phyloP scores from a whole-genome alignment of 2,329 filamentous ascomycete genomes.

The Fusarium sp. region DNA sequence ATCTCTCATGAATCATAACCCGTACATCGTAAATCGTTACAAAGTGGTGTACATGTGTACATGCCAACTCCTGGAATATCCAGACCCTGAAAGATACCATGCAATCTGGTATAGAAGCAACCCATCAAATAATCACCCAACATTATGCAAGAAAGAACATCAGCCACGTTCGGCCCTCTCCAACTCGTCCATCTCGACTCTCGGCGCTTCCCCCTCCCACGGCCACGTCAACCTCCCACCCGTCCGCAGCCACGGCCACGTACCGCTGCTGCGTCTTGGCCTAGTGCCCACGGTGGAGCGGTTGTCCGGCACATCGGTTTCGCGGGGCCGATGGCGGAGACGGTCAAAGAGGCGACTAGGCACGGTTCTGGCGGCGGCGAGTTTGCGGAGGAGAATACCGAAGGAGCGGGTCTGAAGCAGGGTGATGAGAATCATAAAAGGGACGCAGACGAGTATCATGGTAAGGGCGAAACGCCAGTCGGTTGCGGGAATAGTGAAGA shows the following conservation, averaged over 20 bases:
- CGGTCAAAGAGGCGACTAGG: slow-evolving; percentile 16
- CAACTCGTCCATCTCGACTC: slow-evolving; percentile 26
- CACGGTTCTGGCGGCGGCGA: slow-evolving; percentile 23
- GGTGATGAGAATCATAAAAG: slow-evolving; percentile 65
- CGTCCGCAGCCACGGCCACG: slow-evolving; percentile 11
- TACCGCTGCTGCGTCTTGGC: slow-evolving; percentile 16
- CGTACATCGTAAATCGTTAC: slow-evolving; percentile 1
- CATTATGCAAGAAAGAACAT: slow-evolving; percentile 5
- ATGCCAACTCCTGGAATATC: not conserved
- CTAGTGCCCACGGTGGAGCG: slow-evolving; percentile 32
- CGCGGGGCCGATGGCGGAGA: slow-evolving; percentile 25
- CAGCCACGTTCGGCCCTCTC: slow-evolving; percentile 27
- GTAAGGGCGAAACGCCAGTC: slow-evolving; percentile 67
- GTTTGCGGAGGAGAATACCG: slow-evolving; percentile 47
- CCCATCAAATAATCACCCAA: not conserved
- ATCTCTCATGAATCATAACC: slow-evolving; percentile 6
- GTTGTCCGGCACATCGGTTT: slow-evolving; percentile 41
- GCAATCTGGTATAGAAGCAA: slow-evolving; percentile 8
- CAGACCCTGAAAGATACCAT: slow-evolving; percentile 1
- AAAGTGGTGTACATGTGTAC: slow-evolving; percentile 1
- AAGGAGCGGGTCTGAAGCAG: slow-evolving; percentile 62
- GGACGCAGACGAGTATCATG: slow-evolving; percentile 76
- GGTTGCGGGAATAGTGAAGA: slow-evolving; percentile 58
- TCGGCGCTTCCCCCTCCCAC: slow-evolving; percentile 1
- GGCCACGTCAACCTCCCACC: slow-evolving; percentile 27